Evolutionary conservation across 306 rosid genomes (phyloP).

Genomic region (Rosa chinensis): DNA sequence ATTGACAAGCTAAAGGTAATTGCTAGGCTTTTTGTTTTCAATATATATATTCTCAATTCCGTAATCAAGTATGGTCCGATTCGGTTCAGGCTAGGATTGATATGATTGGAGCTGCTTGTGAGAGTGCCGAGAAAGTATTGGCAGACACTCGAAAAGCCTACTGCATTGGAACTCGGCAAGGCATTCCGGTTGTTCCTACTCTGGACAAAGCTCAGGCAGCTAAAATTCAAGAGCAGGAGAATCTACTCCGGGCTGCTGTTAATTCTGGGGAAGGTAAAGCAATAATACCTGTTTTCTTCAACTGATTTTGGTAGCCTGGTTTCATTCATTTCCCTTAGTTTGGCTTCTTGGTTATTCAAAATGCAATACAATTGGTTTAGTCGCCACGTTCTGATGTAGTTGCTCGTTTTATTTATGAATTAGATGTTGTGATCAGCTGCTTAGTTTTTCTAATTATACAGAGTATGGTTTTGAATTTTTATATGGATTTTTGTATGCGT

Average conservation of each 20-base stretch:
- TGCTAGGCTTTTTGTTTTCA: background rate
- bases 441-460: background rate
- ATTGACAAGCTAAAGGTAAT: constrained; percentile 74
- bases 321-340: background rate
- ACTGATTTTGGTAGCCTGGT: background rate
- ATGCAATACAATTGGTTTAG: background rate
- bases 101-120: constrained; percentile 91
- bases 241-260: constrained; percentile 84
- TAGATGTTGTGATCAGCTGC: background rate
- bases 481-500: constrained; percentile 22
- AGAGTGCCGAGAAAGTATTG: constrained; percentile 85
- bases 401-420: background rate
- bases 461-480: constrained; percentile 17
- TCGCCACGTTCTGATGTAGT: background rate
- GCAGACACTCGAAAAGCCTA: constrained; percentile 96
- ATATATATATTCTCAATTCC: background rate
- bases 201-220: constrained; percentile 94
- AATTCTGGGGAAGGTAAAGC: constrained; percentile 70
- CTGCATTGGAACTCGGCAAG: constrained; percentile 84
- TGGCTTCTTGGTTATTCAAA: background rate
- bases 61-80: background rate
- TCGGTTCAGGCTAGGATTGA: constrained; percentile 65
- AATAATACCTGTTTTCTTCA: too few relatives aligned
- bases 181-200: constrained; percentile 71
- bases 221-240: constrained; percentile 91